phyloP scores from a whole-genome alignment of 345 rosid genomes.

The Psidium friedrichsthalianum region DNA sequence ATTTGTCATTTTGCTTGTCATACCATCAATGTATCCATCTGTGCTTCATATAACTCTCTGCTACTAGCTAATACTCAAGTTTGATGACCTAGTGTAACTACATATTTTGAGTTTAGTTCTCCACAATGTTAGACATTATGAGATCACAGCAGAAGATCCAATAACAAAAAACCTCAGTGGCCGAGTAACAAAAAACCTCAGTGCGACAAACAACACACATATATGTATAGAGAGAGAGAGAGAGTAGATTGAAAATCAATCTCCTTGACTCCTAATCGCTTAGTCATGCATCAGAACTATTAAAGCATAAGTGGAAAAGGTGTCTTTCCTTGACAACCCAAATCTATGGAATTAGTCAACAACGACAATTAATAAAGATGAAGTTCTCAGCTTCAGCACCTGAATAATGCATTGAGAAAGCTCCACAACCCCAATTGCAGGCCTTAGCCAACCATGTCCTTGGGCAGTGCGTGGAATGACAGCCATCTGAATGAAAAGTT shows the following conservation, averaged over 20 bases:
- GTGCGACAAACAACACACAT: neutral
- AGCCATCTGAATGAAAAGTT: conserved; percentile 61
- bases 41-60: neutral
- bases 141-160: neutral
- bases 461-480: conserved; percentile 75
- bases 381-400: conserved; percentile 28
- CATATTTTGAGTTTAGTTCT: neutral
- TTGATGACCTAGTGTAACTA: neutral
- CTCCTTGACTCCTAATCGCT: neutral
- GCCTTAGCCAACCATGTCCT: conserved; percentile 99
- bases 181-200: neutral
- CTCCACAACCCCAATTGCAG: conserved; percentile 88
- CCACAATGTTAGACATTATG: neutral
- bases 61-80: neutral
- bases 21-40: neutral
- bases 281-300: neutral
- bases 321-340: neutral
- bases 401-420: conserved; percentile 95
- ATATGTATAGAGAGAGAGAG: neutral
- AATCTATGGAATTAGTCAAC: neutral
- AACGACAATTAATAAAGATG: neutral
- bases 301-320: neutral
- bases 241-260: neutral
- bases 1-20: neutral
- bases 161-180: neutral